These are phyloP conservation scores for Entomortierella parvispora DNA, from an alignment of 192 early-diverging fungal genomes.

Conservation along the genomic window DNA sequence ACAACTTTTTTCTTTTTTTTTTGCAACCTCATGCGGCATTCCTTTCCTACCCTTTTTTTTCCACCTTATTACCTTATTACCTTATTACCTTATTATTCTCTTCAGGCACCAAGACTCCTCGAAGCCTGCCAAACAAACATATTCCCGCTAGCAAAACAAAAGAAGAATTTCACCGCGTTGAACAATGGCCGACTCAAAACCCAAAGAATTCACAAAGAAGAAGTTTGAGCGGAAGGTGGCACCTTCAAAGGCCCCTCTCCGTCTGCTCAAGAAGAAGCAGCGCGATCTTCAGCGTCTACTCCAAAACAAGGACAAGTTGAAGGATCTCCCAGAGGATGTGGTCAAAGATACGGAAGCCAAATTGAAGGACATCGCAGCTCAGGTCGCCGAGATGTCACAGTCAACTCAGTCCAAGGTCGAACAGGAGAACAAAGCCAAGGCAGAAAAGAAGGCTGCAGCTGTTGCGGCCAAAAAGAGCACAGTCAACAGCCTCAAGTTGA, in stretches of 20 bases:
- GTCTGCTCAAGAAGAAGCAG: conserved; percentile 35
- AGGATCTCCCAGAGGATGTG: conserved; percentile 33
- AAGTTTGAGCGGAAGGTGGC: conserved; percentile 9
- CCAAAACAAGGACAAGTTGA: conserved; percentile 34
- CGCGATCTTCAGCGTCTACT: conserved; percentile 42
- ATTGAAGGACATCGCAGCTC: conserved; percentile 23
- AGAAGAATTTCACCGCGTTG: too few relatives aligned
- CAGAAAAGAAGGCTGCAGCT: background rate
- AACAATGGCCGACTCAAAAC: conserved; percentile 10
- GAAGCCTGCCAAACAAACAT: too few relatives aligned
- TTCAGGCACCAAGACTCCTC: too few relatives aligned
- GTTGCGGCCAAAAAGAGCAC: background rate
- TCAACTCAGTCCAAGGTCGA: background rate
- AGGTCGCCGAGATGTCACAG: conserved; percentile 24
- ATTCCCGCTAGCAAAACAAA: background rate
- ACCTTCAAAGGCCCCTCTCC: conserved; percentile 40
- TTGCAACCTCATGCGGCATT: background rate
- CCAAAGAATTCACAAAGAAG: background rate
- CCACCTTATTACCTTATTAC: too few relatives aligned
- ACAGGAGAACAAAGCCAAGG: background rate
- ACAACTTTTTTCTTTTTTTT: background rate
- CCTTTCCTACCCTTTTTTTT: too few relatives aligned
- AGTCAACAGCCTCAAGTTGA: conserved; percentile 18
- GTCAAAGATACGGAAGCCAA: conserved; percentile 32
- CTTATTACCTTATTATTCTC: too few relatives aligned